Base-by-base conservation (phyloP, 768 basidiomycete species). In the Lactifluus subvellereus region DNA sequence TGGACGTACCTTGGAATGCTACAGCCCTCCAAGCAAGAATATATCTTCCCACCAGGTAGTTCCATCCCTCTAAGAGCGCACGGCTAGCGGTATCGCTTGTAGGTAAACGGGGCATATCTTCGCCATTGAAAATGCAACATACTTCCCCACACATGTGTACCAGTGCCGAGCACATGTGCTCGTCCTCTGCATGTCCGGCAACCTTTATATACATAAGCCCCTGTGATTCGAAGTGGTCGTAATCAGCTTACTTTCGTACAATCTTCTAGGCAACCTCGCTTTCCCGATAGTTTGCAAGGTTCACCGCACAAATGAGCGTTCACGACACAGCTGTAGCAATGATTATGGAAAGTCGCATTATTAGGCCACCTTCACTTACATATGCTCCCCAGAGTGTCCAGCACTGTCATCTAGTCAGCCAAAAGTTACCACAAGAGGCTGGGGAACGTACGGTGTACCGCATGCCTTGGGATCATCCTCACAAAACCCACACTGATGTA, bases 131-230 rank as follows among this genome's bases (percentile, higher is more conserved):
- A 38, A 33, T 32, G 20, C 16, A n/a, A 10, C 62, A 9, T 64
- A 81, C 85, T 77, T 79, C 71, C n/a, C 83, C 84, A 60, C 86
- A 87, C 43, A 77, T 78, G 61, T 87, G 86, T 2, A 77, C 66
- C 18, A 72, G 71, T 3, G 84, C 82, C 0, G 83, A 77, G 66
- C 86, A 87, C 58, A 79, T 58, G 67, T 86, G 86, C 6, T 77
- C 78, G 0, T 75, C 77, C 4, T 77, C 83, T 1, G 55, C 38
- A 57, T 86, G 84, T 14, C 75, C 76, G 4, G 74, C 73, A 6
- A 79, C 72, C 83, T 87, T 67, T n/a, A 35, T 2, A 18, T 35
- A 22, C 14, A 1, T 64, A 38, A 54, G 40, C 2, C 6, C 20
- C 18, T 7, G 38, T 22, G 8, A 18, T 2, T 22, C 2, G 3